Percentiles rank a stretch among this genome's conserved stretches.
These are phyloP conservation scores for Eutrema heterophyllum DNA, from an alignment of 345 rosid species.

Conservation along the genomic window DNA sequence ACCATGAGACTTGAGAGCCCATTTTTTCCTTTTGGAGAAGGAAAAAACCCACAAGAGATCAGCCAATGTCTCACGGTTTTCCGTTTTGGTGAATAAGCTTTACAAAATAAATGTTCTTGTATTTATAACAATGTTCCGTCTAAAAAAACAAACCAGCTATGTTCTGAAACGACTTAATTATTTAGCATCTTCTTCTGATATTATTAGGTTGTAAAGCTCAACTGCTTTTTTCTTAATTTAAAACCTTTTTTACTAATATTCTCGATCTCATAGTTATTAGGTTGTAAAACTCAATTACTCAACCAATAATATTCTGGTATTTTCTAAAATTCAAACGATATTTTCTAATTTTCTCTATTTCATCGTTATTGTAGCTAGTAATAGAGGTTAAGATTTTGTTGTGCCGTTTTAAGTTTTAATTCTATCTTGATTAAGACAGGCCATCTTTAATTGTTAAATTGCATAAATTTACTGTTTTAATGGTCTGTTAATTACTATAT, in stretches of 20 bases:
- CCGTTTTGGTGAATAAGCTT: neutral
- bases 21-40: neutral
- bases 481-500: neutral
- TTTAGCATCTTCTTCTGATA: neutral
- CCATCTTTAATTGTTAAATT: too few relatives aligned
- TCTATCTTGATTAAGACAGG: neutral
- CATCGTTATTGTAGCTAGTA: neutral
- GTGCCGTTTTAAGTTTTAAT: neutral
- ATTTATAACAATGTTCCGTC: neutral
- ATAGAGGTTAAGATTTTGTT: neutral
- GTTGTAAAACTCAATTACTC: neutral
- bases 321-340: neutral
- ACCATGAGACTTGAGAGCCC: slow-evolving; percentile 3
- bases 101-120: neutral
- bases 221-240: neutral
- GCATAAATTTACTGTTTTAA: neutral
- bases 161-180: neutral
- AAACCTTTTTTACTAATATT: neutral
- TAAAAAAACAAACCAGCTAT: neutral
- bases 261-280: neutral
- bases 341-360: neutral
- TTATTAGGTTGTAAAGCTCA: neutral
- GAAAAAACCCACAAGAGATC: neutral
- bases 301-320: neutral
- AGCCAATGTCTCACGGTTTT: neutral